Conservation (phyloP, 257 asterid species). For the Plantago major region DNA sequence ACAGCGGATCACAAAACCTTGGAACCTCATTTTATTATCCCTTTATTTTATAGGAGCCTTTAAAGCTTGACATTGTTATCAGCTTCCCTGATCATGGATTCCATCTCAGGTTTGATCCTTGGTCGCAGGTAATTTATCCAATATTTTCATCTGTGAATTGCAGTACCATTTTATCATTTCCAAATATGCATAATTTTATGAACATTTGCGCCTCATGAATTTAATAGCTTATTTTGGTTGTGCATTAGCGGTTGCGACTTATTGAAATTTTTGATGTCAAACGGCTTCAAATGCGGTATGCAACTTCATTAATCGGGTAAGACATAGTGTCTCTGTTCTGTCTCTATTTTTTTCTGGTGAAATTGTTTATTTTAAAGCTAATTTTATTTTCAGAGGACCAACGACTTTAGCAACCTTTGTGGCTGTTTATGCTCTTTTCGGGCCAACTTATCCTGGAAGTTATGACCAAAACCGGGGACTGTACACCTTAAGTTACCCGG, state of each 20-base stretch:
- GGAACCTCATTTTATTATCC: conserved; percentile 20
- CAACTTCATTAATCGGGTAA: conserved; percentile 75
- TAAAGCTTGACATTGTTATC: conserved; percentile 73
- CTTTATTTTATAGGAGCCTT: conserved; percentile 53
- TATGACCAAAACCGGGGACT: conserved; percentile 71
- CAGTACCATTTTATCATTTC: neutral
- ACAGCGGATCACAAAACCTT: too few relatives aligned
- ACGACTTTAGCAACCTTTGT: conserved; percentile 81
- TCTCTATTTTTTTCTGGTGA: neutral
- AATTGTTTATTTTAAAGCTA: conserved; percentile 16
- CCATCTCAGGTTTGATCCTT: conserved; percentile 84
- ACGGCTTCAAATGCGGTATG: conserved; percentile 82
- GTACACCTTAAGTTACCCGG: conserved; percentile 82
- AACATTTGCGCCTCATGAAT: conserved; percentile 8
- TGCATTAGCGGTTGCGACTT: conserved; percentile 69
- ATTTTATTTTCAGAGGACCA: conserved; percentile 53
- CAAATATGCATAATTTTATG: neutral
- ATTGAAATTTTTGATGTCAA: conserved; percentile 78
- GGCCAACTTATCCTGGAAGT: conserved; percentile 86
- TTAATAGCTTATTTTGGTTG: conserved; percentile 9
- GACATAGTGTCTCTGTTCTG: conserved; percentile 15
- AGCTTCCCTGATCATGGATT: conserved; percentile 93
- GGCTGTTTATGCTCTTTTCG: conserved; percentile 76
- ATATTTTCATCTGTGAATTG: neutral
- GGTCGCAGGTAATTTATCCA: conserved; percentile 66